phyloP scores from a whole-genome alignment of 164 flowering plant species.

The Buxus sempervirens region DNA sequence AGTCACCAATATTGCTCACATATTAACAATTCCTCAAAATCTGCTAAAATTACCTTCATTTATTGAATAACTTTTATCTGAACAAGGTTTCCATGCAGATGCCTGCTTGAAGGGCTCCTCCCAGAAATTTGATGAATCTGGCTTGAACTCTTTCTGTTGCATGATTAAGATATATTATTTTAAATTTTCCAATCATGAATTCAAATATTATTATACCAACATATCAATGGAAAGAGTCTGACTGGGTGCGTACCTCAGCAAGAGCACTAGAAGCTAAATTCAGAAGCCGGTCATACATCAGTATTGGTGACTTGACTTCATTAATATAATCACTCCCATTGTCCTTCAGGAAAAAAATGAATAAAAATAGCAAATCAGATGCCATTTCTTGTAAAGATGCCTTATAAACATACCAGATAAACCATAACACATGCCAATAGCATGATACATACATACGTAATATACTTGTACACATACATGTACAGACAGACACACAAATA shows the following conservation, averaged over 20 bases:
- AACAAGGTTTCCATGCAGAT: slow-evolving; percentile 81
- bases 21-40: background rate
- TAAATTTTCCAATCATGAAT: background rate
- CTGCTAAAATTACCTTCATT: slow-evolving; percentile 28
- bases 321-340: slow-evolving; percentile 12
- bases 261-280: slow-evolving; percentile 65
- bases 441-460: background rate
- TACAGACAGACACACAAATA: too few species aligned
- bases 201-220: background rate
- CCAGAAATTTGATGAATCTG: slow-evolving; percentile 46
- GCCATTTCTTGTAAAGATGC: background rate
- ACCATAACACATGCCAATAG: background rate
- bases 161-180: slow-evolving; percentile 8
- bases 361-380: background rate
- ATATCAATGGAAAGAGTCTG: background rate
- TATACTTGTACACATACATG: too few species aligned
- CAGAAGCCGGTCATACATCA: slow-evolving; percentile 64
- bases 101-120: slow-evolving; percentile 56
- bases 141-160: slow-evolving; percentile 50
- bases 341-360: slow-evolving; percentile 25
- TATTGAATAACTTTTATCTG: slow-evolving; percentile 30
- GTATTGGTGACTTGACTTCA: slow-evolving; percentile 30
- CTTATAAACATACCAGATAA: background rate
- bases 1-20: background rate
- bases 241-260: slow-evolving; percentile 41